These are phyloP conservation scores for Serendipita vermifera DNA, from an alignment of 768 basidiomycete genomes.

Conservation along the genomic window DNA sequence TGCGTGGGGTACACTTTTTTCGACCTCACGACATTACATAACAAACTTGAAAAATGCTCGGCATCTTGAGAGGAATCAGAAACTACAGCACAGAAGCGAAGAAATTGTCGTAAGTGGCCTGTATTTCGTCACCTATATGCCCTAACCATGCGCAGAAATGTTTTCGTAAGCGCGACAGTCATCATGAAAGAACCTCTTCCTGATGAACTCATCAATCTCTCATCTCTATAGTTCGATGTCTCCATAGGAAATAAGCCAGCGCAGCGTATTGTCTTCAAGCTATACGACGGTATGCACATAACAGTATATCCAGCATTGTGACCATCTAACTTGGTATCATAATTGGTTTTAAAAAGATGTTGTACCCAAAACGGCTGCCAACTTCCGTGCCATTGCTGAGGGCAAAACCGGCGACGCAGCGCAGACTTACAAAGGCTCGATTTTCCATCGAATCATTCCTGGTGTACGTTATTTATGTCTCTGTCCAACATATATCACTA, in stretches of 20 bases:
- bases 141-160: background rate
- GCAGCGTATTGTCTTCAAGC: background rate
- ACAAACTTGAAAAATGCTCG: background rate
- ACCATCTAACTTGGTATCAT: too few species aligned
- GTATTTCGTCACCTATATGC: too few species aligned
- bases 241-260: background rate
- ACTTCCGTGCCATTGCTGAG: conserved; percentile 71
- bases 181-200: too few species aligned
- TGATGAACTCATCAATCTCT: too few species aligned
- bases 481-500: too few species aligned
- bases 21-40: too few species aligned
- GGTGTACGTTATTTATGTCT: conserved; percentile 23
- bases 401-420: conserved; percentile 20
- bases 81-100: background rate
- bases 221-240: background rate
- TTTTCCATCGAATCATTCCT: conserved; percentile 50
- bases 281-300: background rate
- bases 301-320: background rate
- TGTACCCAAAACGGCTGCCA: conserved; percentile 67
- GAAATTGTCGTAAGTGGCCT: background rate
- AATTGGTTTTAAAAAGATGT: too few species aligned
- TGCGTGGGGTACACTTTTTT: too few species aligned
- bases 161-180: conserved; percentile 6
- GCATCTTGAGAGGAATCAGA: background rate
- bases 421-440: conserved; percentile 49